Conservation (phyloP, 202 grass and related monocot genomes). For the Miscanthus sacchariflorus region DNA sequence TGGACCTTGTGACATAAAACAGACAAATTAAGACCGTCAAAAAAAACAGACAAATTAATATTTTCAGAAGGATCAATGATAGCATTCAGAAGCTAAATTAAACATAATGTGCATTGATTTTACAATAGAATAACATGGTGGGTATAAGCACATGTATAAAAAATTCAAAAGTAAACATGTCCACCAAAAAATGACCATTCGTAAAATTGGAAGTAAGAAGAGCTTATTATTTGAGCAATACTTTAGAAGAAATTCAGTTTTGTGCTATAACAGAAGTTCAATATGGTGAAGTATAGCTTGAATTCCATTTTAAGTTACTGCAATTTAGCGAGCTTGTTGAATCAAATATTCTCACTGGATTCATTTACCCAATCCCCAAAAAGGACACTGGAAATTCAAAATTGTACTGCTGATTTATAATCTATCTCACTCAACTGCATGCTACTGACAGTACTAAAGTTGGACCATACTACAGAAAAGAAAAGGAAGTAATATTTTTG, state of each 20-base stretch:
- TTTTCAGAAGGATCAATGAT: not conserved
- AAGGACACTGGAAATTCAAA: conserved; percentile 3
- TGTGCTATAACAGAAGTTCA: not conserved
- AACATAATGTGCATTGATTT: not conserved
- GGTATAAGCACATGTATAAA: not conserved
- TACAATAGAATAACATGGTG: conserved; percentile 1
- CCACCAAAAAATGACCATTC: not conserved
- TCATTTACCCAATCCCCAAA: conserved; percentile 5
- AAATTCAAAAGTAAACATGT: conserved; percentile 14
- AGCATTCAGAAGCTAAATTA: not conserved
- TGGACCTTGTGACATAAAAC: not conserved
- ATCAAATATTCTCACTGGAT: not conserved
- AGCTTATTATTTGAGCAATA: not conserved
- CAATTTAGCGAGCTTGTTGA: not conserved
- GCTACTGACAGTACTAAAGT: not conserved
- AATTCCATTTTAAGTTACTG: not conserved
- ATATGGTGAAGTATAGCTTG: not conserved
- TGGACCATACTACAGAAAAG: not conserved
- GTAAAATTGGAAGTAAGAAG: not conserved
- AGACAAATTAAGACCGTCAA: not conserved
- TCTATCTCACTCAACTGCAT: not conserved
- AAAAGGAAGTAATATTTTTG: not conserved
- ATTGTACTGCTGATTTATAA: not conserved
- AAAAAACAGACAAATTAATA: not conserved
- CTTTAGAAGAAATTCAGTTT: not conserved